Conservation (phyloP, 495 filamentous ascomycete species). For the Xylaria bambusicola region DNA sequence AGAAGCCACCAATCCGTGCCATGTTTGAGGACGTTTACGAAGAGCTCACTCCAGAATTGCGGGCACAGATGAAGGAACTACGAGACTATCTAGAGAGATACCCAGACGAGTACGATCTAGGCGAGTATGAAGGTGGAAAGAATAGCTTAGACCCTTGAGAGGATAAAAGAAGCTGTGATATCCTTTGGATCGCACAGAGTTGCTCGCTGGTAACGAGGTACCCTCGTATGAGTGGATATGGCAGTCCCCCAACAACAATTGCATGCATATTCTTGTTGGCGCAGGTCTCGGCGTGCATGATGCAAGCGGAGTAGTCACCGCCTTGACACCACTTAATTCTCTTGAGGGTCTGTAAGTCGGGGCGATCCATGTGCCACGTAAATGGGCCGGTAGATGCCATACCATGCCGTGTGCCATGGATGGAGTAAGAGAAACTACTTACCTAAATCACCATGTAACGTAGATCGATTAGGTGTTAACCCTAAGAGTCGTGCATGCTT, state of each 20-base stretch:
- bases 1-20: constrained; percentile 74
- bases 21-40: constrained; percentile 91
- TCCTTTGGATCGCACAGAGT: not conserved
- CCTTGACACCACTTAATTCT: constrained; percentile 2
- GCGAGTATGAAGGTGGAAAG: constrained; percentile 73
- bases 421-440: not conserved
- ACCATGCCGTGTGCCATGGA: not conserved
- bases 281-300: constrained; percentile 16
- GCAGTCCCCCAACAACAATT: not conserved
- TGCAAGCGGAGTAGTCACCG: constrained; percentile 1
- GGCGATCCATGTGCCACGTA: constrained; percentile 15
- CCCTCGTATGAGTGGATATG: constrained; percentile 1
- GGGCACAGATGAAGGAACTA: constrained; percentile 76
- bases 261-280: constrained; percentile 11
- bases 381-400: not conserved
- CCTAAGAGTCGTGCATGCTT: not conserved
- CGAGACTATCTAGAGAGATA: constrained; percentile 78
- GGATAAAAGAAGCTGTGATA: not conserved
- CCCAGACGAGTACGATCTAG: constrained; percentile 89
- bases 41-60: constrained; percentile 78
- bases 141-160: constrained; percentile 55
- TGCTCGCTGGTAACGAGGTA: not conserved
- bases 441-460: not conserved
- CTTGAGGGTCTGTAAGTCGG: not conserved
- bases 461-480: constrained; percentile 7